Evolutionary conservation across 2,329 filamentous ascomycete species (phyloP).

Genomic region (Pseudocercospora macadamiae): DNA sequence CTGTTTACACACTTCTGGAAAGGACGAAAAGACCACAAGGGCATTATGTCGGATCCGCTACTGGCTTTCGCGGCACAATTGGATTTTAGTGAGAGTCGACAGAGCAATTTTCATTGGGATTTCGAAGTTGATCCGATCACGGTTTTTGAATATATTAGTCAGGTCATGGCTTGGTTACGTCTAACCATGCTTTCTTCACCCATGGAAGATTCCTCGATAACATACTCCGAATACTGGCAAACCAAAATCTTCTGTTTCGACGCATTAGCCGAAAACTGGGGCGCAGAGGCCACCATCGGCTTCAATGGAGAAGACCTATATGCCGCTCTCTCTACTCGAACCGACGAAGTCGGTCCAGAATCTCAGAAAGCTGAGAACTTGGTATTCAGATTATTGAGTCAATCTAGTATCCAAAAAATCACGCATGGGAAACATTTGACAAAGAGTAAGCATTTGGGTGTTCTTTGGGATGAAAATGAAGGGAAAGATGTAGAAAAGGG

Average conservation of each 20-base stretch:
- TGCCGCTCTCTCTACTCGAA: not conserved
- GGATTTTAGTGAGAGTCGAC: slow-evolving; percentile 14
- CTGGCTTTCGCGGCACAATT: slow-evolving; percentile 15
- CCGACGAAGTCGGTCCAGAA: not conserved
- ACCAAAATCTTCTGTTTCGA: slow-evolving; percentile 21
- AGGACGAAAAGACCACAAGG: slow-evolving; percentile 14
- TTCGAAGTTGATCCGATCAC: slow-evolving; percentile 16
- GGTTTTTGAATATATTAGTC: slow-evolving; percentile 25
- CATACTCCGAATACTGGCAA: slow-evolving; percentile 24
- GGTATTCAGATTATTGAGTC: slow-evolving; percentile 31
- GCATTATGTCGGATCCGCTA: slow-evolving; percentile 21
- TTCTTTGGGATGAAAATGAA: slow-evolving; percentile 34
- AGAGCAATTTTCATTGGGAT: slow-evolving; percentile 24
- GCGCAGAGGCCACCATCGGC: slow-evolving; percentile 20
- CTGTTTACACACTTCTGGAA: slow-evolving; percentile 18
- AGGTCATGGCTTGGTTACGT: slow-evolving; percentile 23
- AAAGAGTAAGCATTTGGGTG: slow-evolving; percentile 26
- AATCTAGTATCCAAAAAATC: slow-evolving; percentile 35
- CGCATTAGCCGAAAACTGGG: slow-evolving; percentile 22
- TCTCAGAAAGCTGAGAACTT: slow-evolving; percentile 17
- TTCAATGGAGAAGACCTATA: slow-evolving; percentile 21
- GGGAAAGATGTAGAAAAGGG: slow-evolving; percentile 31
- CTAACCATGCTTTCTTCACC: slow-evolving; percentile 17
- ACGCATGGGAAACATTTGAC: slow-evolving; percentile 36
- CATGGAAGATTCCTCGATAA: slow-evolving; percentile 4